Conservation (phyloP, 176 grass and related monocot genomes). For the Miscanthus lutarioriparius region DNA sequence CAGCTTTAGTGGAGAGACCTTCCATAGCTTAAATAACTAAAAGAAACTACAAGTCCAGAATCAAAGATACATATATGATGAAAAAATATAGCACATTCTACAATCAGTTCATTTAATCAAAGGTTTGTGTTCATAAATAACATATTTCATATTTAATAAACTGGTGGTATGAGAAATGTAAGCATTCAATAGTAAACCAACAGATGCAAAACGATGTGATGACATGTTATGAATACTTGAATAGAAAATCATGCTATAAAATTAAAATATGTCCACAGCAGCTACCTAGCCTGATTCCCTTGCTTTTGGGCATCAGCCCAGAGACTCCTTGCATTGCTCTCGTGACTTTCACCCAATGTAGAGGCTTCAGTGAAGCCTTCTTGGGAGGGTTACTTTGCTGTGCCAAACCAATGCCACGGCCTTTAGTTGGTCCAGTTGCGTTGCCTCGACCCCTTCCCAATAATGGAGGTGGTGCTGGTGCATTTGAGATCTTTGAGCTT, state of each 20-base stretch:
- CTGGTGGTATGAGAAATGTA: background rate
- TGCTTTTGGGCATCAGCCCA: slow-evolving; percentile 97
- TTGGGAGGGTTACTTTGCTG: slow-evolving; percentile 65
- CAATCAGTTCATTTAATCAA: slow-evolving; percentile 19
- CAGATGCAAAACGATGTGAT: slow-evolving; percentile 1
- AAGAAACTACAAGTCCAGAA: background rate
- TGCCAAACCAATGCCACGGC: slow-evolving; percentile 56
- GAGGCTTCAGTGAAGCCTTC: slow-evolving; percentile 87
- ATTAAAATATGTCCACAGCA: slow-evolving; percentile 4
- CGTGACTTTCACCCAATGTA: slow-evolving; percentile 99
- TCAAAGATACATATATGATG: slow-evolving; percentile 12
- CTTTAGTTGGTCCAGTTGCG: slow-evolving; percentile 54
- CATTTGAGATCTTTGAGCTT: slow-evolving; percentile 63
- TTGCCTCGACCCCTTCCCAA: slow-evolving; percentile 60
- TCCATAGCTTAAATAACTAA: slow-evolving; percentile 11
- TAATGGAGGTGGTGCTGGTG: slow-evolving; percentile 55
- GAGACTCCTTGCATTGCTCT: slow-evolving; percentile 91
- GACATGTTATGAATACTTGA: slow-evolving; percentile 19
- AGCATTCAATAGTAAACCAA: slow-evolving; percentile 30
- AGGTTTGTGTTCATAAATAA: slow-evolving; percentile 31
- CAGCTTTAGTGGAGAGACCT: slow-evolving; percentile 5
- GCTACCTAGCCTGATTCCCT: slow-evolving; percentile 81
- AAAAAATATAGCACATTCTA: slow-evolving; percentile 9
- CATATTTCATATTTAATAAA: slow-evolving; percentile 16
- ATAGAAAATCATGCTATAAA: slow-evolving; percentile 2